Conservation (phyloP, 1,284 basidiomycete genomes). For the Clitocybe nebularis region DNA sequence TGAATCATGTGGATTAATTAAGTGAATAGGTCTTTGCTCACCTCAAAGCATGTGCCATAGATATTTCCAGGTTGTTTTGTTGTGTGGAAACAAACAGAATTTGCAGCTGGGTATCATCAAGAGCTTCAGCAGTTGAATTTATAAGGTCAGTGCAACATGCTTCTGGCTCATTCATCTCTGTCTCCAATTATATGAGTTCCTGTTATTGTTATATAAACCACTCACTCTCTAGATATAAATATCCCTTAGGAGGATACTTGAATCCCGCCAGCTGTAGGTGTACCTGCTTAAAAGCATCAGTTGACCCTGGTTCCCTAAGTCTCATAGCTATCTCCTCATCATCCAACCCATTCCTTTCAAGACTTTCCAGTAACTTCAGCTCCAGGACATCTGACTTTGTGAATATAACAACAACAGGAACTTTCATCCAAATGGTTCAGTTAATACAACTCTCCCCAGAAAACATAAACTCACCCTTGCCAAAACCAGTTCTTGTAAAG, state of each 20-base stretch:
- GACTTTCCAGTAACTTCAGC: conserved; percentile 1
- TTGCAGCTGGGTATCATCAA: neutral
- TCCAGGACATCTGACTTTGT: conserved; percentile 15
- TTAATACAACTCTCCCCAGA: neutral
- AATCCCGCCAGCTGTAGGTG: conserved; percentile 6
- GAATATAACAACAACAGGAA: conserved; percentile 15
- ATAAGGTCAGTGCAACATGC: neutral
- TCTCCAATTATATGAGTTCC: neutral
- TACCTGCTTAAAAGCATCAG: conserved; percentile 9
- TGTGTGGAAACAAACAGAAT: neutral
- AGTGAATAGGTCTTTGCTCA: neutral
- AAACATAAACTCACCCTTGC: conserved; percentile 8
- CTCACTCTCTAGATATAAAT: conserved; percentile 11
- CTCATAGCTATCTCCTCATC: neutral
- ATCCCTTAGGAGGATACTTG: conserved; percentile 10
- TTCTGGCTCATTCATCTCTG: neutral
- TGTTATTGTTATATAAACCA: neutral
- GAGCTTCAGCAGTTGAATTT: neutral
- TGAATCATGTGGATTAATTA: neutral
- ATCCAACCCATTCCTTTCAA: conserved; percentile 4
- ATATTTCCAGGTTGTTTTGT: neutral
- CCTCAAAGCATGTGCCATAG: neutral
- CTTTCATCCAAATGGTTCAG: conserved; percentile 1
- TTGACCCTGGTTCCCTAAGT: neutral
- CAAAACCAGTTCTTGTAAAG: conserved; percentile 14